A percentile compares a stretch with the other conserved stretches of the same genome.
phyloP scores from a whole-genome alignment of 352 stramenopile genomes.

The Phytophthora idaei region DNA sequence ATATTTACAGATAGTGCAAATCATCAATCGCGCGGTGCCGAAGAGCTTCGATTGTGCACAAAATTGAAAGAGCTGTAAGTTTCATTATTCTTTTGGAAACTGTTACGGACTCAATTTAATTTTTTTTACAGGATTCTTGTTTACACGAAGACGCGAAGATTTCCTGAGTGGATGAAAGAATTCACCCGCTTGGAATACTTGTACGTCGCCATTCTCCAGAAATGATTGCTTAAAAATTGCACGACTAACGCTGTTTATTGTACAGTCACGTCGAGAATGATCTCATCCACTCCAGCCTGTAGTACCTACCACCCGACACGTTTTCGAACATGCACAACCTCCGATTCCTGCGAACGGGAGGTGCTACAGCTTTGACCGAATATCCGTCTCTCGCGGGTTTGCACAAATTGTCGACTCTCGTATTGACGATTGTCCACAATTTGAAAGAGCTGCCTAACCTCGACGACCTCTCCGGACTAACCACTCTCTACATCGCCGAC shows the following conservation, averaged over 20 bases:
- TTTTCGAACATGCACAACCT: constrained; percentile 48
- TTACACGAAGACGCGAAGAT: constrained; percentile 37
- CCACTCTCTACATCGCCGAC: constrained; percentile 36
- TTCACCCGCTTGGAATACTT: constrained; percentile 40
- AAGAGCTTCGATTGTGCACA: constrained; percentile 30
- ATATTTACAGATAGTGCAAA: constrained; percentile 31
- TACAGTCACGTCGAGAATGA: constrained; percentile 37
- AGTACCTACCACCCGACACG: constrained; percentile 36
- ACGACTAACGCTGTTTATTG: neutral
- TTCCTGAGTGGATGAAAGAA: constrained; percentile 40
- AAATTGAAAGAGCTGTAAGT: constrained; percentile 40
- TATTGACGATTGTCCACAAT: constrained; percentile 25
- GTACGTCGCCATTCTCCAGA: constrained; percentile 12
- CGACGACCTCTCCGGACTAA: constrained; percentile 31
- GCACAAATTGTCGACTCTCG: constrained; percentile 37
- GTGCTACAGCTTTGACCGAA: constrained; percentile 26
- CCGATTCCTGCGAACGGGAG: constrained; percentile 43
- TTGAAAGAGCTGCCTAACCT: constrained; percentile 39
- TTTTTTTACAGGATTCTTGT: constrained; percentile 9
- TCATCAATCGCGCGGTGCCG: constrained; percentile 38
- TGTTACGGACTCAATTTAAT: too few species aligned
- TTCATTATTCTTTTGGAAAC: neutral
- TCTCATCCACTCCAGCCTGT: constrained; percentile 36
- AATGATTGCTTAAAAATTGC: neutral
- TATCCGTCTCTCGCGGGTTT: constrained; percentile 47